These are phyloP conservation scores for Cyphellophora attinorum DNA, from an alignment of 2,329 filamentous ascomycete genomes.

Conservation along the genomic window DNA sequence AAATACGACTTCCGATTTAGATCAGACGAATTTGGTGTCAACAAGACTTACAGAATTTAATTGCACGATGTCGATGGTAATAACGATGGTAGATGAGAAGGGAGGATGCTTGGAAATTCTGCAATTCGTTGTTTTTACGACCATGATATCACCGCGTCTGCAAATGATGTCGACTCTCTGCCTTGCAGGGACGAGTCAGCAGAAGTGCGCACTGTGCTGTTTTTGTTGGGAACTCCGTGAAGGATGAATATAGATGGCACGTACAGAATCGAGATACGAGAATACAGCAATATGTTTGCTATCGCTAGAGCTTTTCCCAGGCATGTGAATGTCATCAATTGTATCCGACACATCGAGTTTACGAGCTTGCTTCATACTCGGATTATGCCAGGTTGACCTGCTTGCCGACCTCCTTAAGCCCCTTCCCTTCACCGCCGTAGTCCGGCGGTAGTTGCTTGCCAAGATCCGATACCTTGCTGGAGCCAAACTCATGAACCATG, in stretches of 20 bases:
- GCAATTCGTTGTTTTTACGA: slow-evolving; percentile 13
- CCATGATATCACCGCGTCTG: slow-evolving; percentile 23
- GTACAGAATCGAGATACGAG: too few species aligned
- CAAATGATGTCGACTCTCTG: slow-evolving; percentile 4
- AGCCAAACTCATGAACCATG: slow-evolving; percentile 52
- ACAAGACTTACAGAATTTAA: too few species aligned
- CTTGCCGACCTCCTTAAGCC: slow-evolving; percentile 21
- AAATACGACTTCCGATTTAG: too few species aligned
- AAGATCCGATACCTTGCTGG: slow-evolving; percentile 27
- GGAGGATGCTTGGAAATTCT: too few species aligned
- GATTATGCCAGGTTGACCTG: slow-evolving; percentile 3
- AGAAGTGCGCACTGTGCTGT: slow-evolving; percentile 22
- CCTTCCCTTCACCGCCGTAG: slow-evolving; percentile 69
- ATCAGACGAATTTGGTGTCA: too few species aligned
- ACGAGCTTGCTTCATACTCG: too few species aligned
- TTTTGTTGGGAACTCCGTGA: too few species aligned
- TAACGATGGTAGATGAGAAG: background rate
- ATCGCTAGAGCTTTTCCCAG: too few species aligned
- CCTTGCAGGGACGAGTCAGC: slow-evolving; percentile 4
- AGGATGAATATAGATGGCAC: too few species aligned
- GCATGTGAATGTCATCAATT: too few species aligned
- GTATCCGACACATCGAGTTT: too few species aligned
- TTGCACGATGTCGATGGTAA: background rate
- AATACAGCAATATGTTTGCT: too few species aligned
- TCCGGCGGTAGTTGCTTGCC: slow-evolving; percentile 58